Conservation (phyloP, 2,329 filamentous ascomycete species). For the Ophiostoma australiae region DNA sequence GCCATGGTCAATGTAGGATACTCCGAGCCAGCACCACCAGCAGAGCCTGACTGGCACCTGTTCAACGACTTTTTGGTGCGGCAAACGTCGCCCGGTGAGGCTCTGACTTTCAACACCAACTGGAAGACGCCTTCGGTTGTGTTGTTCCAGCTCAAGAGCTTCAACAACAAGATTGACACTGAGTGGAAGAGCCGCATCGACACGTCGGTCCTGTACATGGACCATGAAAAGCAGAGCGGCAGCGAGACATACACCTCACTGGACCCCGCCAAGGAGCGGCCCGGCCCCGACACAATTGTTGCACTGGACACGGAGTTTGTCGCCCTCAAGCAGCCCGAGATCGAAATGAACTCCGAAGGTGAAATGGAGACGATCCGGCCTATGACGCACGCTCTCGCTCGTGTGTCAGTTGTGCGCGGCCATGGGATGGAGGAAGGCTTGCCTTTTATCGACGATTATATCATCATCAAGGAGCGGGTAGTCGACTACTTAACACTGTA, state of each 20-base stretch:
- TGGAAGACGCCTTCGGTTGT: conserved; percentile 94
- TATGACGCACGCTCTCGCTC: conserved; percentile 83
- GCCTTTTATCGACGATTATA: conserved; percentile 97
- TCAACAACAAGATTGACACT: conserved; percentile 76
- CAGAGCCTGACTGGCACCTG: conserved; percentile 73
- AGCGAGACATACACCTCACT: conserved; percentile 57
- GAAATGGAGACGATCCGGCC: conserved; percentile 88
- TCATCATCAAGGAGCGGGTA: conserved; percentile 81
- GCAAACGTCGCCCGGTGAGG: conserved; percentile 68
- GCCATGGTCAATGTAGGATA: conserved; percentile 80
- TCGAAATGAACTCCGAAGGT: conserved; percentile 92
- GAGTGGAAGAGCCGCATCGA: conserved; percentile 83
- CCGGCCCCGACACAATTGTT: conserved; percentile 67
- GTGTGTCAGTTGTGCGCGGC: conserved; percentile 84
- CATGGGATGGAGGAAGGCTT: conserved; percentile 70
- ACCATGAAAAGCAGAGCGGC: conserved; percentile 41
- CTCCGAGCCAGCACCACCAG: conserved; percentile 50
- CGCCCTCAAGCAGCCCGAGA: conserved; percentile 83
- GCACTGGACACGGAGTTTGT: conserved; percentile 97
- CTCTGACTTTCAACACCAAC: conserved; percentile 77
- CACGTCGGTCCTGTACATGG: conserved; percentile 75
- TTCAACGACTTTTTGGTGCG: conserved; percentile 97
- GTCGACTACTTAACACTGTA: conserved; percentile 94
- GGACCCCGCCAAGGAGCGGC: conserved; percentile 56
- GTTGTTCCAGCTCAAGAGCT: conserved; percentile 75